Conservation (phyloP, 2,329 filamentous ascomycete species). For the Seiridium cupressi region DNA sequence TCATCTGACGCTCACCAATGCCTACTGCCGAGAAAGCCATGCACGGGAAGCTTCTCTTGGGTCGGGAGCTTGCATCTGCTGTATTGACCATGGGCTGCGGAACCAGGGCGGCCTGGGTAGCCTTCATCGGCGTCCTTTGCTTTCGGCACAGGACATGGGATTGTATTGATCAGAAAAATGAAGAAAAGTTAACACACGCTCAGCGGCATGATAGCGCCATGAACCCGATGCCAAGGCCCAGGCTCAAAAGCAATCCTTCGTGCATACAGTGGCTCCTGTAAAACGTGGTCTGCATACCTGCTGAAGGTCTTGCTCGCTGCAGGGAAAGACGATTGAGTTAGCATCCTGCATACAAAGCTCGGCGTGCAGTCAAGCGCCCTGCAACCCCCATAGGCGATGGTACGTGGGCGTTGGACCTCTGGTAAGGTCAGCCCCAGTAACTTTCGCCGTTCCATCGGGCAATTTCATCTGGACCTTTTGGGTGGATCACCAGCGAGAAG, state of each 20-base stretch:
- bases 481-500: slow-evolving; percentile 26
- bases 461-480: slow-evolving; percentile 39
- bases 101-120: background rate
- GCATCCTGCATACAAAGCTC: too few species aligned
- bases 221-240: background rate
- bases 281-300: background rate
- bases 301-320: too few species aligned
- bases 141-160: background rate
- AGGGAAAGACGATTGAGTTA: too few species aligned
- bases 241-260: background rate
- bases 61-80: slow-evolving; percentile 19
- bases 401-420: slow-evolving; percentile 21
- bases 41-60: slow-evolving; percentile 24
- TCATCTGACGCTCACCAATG: slow-evolving; percentile 9
- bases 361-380: background rate
- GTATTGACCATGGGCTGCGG: slow-evolving; percentile 8
- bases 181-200: background rate
- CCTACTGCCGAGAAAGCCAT: slow-evolving; percentile 20
- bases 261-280: slow-evolving; percentile 1
- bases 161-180: background rate
- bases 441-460: slow-evolving; percentile 34
- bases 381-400: slow-evolving; percentile 23
- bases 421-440: slow-evolving; percentile 25
- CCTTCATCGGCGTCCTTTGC: background rate
- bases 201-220: background rate